Base-by-base conservation (phyloP, 495 filamentous ascomycete genomes). In the Penicillium herquei region DNA sequence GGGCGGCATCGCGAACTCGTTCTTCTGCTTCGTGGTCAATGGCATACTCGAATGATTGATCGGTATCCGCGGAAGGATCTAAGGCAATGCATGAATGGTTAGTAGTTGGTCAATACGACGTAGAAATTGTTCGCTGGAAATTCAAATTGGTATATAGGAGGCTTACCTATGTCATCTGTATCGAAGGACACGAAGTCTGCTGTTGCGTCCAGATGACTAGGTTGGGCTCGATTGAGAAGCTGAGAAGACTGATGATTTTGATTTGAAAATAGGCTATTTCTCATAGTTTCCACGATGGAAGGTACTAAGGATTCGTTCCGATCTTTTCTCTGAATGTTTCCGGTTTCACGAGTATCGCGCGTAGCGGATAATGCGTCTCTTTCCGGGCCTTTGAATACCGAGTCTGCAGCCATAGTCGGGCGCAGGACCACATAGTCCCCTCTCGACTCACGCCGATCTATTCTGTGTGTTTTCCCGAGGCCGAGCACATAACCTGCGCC, bases 401-500 rank as follows among this genome's bases (percentile, higher is more conserved):
- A 39, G 8, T 39, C 46, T 26, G 46, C n/a, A 7, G 11, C 6
- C n/a, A 8, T 8, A 16, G 14, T 8, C n/a, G 65, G 51, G 13
- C 56, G 69, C 13, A 86, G 60, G 5, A 82, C 62, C 16, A 87
- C 57, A 1, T 57, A 61, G 47, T 79, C 78, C 8, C 72, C 78
- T 52, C 78, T 72, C 12, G 66, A 69, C 26, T 67, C 57, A 49
- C 78, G 69, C 34, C 79, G 70, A 64, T 87, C 81, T 59, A 89
- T 87, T 39, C 70, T 74, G 32, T 73, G 65, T 54, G 65, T 62
- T 6, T 54, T 41, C 0, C 74, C 59, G 26, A 81, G 59, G 0
- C 88, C 88, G 37, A 91, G 41, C 0, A 91, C 72, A 40, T 72
- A 66, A 0, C 88, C 87, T 43, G 67, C 67, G 35, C 88, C 88